Conservation (phyloP, 805 yeast genomes). For the Teunomyces tritomae region DNA sequence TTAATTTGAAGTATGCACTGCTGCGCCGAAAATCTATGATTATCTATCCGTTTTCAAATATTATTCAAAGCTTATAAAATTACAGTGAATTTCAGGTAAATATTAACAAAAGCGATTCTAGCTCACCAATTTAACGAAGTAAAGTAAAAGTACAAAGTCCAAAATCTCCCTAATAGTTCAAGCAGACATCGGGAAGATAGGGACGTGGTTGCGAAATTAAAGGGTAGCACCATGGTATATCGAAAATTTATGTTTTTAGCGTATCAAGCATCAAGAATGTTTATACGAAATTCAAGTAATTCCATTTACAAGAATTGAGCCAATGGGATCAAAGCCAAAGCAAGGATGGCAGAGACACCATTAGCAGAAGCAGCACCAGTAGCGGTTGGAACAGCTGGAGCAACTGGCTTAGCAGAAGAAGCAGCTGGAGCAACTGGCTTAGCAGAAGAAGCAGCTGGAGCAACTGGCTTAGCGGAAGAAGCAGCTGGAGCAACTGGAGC, state of each 20-base stretch:
- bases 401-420: slow-evolving; percentile 2
- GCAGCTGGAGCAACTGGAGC: slow-evolving; percentile 10
- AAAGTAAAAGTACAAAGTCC: slow-evolving; percentile 18
- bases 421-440: slow-evolving; percentile 11
- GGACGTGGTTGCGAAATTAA: not conserved
- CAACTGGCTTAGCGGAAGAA: slow-evolving; percentile 7
- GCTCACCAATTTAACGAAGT: slow-evolving; percentile 5
- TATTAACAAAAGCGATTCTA: not conserved
- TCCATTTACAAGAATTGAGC: slow-evolving; percentile 18
- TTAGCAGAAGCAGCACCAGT: slow-evolving; percentile 1
- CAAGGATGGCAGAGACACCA: slow-evolving; percentile 21
- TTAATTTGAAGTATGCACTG: too few relatives aligned
- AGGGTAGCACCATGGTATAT: not conserved
- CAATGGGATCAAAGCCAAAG: slow-evolving; percentile 29
- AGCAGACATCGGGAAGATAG: not conserved
- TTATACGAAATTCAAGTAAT: not conserved
- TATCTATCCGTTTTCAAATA: not conserved
- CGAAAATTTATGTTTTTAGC: not conserved
- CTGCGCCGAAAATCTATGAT: too few relatives aligned
- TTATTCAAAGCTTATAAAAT: not conserved
- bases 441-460: not conserved
- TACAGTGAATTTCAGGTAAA: not conserved
- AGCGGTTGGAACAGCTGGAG: not conserved
- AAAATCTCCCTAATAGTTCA: not conserved
- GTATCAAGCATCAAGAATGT: not conserved